Conservation (phyloP, 202 grass and related monocot species). For the Hordeum pubiflorum region DNA sequence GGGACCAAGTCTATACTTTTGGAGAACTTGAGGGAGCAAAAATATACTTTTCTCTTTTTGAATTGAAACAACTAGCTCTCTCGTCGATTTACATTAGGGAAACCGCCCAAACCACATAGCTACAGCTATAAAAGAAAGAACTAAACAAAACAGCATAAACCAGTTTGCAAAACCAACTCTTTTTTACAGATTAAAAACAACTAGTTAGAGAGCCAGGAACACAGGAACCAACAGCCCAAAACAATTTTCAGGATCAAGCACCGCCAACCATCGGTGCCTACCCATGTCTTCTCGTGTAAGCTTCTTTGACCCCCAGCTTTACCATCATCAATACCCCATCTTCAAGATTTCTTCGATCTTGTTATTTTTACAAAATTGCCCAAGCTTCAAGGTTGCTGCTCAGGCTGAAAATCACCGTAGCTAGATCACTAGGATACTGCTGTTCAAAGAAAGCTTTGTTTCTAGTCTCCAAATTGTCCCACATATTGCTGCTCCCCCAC, state of each 20-base stretch:
- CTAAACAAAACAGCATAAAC: background rate
- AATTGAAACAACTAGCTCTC: background rate
- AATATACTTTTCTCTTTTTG: no score
- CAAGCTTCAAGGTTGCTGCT: background rate
- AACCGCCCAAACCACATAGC: background rate
- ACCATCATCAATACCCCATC: background rate
- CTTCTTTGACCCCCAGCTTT: background rate
- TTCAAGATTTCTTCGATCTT: background rate
- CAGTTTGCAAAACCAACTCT: background rate
- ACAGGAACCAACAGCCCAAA: no score
- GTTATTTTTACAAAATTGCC: background rate
- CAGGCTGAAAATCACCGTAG: background rate
- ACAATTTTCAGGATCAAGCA: background rate
- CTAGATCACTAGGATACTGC: background rate
- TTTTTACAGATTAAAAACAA: background rate
- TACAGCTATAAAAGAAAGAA: background rate
- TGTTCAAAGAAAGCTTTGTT: background rate
- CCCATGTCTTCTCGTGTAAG: background rate
- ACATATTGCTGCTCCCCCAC: background rate
- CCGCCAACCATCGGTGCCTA: background rate
- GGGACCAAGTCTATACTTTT: no score
- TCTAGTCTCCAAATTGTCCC: background rate
- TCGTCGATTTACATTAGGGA: background rate
- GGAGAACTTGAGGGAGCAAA: no score
- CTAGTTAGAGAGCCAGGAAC: background rate